Percentiles rank a stretch among this genome's conserved stretches.
Evolutionary conservation across 2,329 filamentous ascomycete genomes (phyloP).

Genomic region (Phoma sp.): DNA sequence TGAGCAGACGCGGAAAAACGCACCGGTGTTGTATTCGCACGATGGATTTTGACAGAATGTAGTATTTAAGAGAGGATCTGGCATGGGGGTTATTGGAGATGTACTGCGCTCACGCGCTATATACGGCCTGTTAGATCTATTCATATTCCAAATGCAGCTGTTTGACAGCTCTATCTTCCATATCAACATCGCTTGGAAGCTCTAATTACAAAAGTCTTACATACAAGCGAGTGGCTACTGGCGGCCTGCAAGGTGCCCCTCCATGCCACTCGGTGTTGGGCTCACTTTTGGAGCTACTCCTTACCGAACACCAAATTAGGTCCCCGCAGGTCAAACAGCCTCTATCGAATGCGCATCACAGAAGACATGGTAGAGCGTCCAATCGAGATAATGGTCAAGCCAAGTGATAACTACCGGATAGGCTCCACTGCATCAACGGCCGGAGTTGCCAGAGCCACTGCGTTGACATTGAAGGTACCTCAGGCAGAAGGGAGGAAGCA

Average conservation of each 20-base stretch:
- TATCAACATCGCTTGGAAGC: background rate
- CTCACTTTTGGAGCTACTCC: background rate
- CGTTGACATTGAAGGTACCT: background rate
- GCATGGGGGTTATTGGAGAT: slow-evolving; percentile 3
- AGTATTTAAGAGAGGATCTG: slow-evolving; percentile 4
- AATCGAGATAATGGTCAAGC: background rate
- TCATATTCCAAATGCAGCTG: slow-evolving; percentile 9
- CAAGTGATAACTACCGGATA: background rate
- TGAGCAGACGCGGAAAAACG: background rate
- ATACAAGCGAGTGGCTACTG: background rate
- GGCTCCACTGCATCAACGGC: background rate
- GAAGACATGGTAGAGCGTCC: background rate
- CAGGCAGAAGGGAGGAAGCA: background rate
- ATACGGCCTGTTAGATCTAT: background rate
- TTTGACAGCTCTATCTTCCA: background rate
- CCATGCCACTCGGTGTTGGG: background rate
- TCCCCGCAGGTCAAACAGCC: background rate
- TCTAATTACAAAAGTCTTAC: background rate
- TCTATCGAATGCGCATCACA: too few species aligned
- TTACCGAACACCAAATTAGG: slow-evolving; percentile 1
- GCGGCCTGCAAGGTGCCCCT: slow-evolving; percentile 5
- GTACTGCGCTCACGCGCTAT: slow-evolving; percentile 11
- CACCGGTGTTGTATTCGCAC: background rate
- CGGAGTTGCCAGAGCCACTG: background rate
- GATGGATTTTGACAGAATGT: slow-evolving; percentile 2